These are phyloP conservation scores for Echria macrotheca DNA, from an alignment of 495 filamentous ascomycete genomes.

Conservation along the genomic window DNA sequence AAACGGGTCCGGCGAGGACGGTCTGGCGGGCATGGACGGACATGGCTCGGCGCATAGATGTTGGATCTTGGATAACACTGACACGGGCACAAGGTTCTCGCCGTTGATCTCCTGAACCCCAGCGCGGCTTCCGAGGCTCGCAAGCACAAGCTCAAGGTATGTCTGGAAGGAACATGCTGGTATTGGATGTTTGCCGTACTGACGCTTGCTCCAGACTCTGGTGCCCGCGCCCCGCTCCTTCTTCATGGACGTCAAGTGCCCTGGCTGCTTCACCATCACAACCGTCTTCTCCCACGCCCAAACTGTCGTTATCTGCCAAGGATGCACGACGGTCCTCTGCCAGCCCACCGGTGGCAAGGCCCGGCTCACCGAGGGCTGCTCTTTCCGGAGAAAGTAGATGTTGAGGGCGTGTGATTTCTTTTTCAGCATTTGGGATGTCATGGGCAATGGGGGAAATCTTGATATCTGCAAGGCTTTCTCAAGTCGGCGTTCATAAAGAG, in stretches of 20 bases:
- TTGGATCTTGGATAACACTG: slow-evolving; percentile 27
- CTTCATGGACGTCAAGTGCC: slow-evolving; percentile 99
- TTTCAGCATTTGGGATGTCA: slow-evolving; percentile 43
- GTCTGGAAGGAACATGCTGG: no score
- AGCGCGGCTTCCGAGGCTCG: slow-evolving; percentile 88
- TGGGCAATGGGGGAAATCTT: slow-evolving; percentile 40
- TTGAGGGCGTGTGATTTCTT: slow-evolving; percentile 41
- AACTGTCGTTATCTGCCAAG: slow-evolving; percentile 98
- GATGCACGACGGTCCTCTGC: slow-evolving; percentile 95
- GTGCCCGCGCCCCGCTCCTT: slow-evolving; percentile 95
- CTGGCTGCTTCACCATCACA: slow-evolving; percentile 99
- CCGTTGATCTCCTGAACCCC: slow-evolving; percentile 99
- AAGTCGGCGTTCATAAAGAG: slow-evolving; percentile 47
- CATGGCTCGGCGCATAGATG: no score
- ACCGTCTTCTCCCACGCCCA: slow-evolving; percentile 99
- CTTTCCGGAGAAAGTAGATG: slow-evolving; percentile 97
- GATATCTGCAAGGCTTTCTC: slow-evolving; percentile 46
- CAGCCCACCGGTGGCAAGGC: slow-evolving; percentile 98
- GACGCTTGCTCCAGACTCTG: no score
- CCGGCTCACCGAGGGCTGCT: slow-evolving; percentile 95
- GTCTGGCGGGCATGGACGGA: no score
- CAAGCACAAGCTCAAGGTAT: slow-evolving; percentile 99
- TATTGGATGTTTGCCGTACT: no score
- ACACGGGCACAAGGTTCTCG: slow-evolving; percentile 76
- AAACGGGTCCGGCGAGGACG: no score